These are phyloP conservation scores for Zygotorulaspora sp. DNA, from an alignment of 805 yeast genomes.

Conservation along the genomic window DNA sequence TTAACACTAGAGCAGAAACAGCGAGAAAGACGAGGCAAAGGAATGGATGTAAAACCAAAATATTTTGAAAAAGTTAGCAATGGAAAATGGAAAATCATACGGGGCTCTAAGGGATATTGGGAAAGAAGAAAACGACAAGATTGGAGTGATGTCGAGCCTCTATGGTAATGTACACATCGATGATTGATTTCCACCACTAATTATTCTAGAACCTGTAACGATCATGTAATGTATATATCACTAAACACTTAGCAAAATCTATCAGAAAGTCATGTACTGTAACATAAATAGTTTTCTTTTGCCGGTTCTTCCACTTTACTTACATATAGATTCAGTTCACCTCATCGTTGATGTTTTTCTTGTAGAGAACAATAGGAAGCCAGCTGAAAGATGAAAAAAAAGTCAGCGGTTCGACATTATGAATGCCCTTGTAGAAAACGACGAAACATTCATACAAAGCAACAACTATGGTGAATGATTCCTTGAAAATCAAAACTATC, in stretches of 20 bases:
- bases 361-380: too few species aligned
- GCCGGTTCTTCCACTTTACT: too few species aligned
- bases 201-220: background rate
- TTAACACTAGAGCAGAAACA: conserved; percentile 71
- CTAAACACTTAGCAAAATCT: too few species aligned
- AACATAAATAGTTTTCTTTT: too few species aligned
- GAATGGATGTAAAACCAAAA: conserved; percentile 50
- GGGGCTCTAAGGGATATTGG: conserved; percentile 73
- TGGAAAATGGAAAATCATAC: conserved; percentile 50
- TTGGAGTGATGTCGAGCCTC: conserved; percentile 52
- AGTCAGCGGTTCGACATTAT: too few species aligned
- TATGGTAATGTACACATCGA: too few species aligned
- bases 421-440: too few species aligned
- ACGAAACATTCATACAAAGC: background rate
- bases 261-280: too few species aligned
- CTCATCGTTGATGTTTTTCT: too few species aligned
- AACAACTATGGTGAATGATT: conserved; percentile 24
- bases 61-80: conserved; percentile 50
- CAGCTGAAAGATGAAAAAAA: too few species aligned
- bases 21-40: conserved; percentile 63
- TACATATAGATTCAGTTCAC: too few species aligned
- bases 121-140: conserved; percentile 58
- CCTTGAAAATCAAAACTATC: conserved; percentile 33
- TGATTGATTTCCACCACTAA: too few species aligned
- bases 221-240: background rate